A percentile compares a stretch with the other conserved stretches of the same genome.
Evolutionary conservation across 345 rosid species (phyloP).

Genomic region (Euphorbia pulcherrima): DNA sequence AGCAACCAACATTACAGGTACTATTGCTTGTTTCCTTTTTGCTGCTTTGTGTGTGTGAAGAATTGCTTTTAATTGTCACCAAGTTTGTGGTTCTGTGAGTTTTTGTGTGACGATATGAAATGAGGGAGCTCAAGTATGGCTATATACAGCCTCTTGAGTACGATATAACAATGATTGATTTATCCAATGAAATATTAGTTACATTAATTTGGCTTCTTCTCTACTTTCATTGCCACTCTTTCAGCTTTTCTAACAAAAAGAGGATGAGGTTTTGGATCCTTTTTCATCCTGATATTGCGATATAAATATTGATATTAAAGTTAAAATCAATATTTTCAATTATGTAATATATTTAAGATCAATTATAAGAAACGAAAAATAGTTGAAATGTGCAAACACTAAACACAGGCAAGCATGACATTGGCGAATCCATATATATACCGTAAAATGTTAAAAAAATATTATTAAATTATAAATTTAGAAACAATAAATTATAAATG

Average conservation of each 20-base stretch:
- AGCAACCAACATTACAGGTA: not conserved
- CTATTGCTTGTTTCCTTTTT: not conserved
- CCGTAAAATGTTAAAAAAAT: too few relatives aligned
- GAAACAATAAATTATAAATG: too few relatives aligned
- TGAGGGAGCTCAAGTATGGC: not conserved
- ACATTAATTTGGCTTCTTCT: not conserved
- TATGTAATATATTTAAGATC: too few relatives aligned
- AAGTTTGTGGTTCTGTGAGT: not conserved
- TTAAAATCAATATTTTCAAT: too few relatives aligned
- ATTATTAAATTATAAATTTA: too few relatives aligned
- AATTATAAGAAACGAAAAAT: too few relatives aligned
- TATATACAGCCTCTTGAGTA: not conserved
- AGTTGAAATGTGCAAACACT: too few relatives aligned
- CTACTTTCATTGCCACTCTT: not conserved
- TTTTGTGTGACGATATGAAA: not conserved
- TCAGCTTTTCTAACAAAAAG: not conserved
- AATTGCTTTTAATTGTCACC: not conserved
- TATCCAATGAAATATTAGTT: not conserved
- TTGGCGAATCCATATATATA: too few relatives aligned
- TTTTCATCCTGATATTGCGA: not conserved
- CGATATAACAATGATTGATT: not conserved
- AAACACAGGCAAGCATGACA: too few relatives aligned
- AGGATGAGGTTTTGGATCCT: not conserved
- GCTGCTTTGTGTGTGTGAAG: not conserved
- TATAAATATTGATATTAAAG: too few relatives aligned